Evolutionary conservation across 495 filamentous ascomycete species (phyloP).

Genomic region (Neurospora sp.): DNA sequence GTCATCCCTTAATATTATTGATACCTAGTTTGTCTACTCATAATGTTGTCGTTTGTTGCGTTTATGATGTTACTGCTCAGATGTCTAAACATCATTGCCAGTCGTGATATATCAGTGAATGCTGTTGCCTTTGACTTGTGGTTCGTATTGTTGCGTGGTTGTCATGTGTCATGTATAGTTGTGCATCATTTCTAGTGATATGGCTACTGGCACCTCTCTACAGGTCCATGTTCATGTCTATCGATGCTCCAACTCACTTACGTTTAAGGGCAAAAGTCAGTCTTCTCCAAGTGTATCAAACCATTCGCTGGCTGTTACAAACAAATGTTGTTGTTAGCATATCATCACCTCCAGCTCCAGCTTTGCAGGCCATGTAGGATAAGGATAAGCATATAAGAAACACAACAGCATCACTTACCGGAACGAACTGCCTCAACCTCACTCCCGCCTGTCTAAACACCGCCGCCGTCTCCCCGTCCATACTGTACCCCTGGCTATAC

Average conservation of each 20-base stretch:
- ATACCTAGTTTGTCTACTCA: background rate
- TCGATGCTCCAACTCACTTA: background rate
- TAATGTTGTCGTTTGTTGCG: background rate
- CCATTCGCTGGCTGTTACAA: slow-evolving; percentile 39
- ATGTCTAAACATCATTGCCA: background rate
- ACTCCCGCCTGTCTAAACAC: slow-evolving; percentile 71
- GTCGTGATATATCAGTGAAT: background rate
- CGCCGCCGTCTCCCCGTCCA: slow-evolving; percentile 77
- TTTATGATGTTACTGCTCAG: background rate
- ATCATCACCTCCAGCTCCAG: background rate
- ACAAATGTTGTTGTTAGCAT: slow-evolving; percentile 4
- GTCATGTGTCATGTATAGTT: background rate
- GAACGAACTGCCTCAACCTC: slow-evolving; percentile 66
- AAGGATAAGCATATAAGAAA: background rate
- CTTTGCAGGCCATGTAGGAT: background rate
- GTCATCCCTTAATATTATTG: background rate
- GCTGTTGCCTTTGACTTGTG: background rate
- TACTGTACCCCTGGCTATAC: slow-evolving; percentile 84
- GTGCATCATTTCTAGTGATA: background rate
- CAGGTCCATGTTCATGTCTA: slow-evolving; percentile 11
- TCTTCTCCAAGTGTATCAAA: slow-evolving; percentile 41
- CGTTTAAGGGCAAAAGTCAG: background rate
- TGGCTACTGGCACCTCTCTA: slow-evolving; percentile 1
- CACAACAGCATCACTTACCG: slow-evolving; percentile 42
- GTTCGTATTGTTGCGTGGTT: background rate